Conservation (phyloP, 2,329 filamentous ascomycete species). For the Cladophialophora bantiana region DNA sequence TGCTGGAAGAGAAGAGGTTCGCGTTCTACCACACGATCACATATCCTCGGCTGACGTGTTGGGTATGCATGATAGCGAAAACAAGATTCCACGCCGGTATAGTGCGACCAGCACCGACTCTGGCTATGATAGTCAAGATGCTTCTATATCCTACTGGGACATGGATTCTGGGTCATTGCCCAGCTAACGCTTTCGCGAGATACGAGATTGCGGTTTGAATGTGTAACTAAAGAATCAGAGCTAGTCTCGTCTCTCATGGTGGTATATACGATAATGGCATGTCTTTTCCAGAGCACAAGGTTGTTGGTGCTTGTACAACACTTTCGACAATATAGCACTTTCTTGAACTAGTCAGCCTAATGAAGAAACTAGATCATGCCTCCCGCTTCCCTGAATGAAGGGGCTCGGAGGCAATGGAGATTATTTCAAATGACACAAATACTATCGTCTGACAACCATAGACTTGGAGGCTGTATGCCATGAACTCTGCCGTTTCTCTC, state of each 20-base stretch:
- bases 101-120: constrained; percentile 50
- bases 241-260: background rate
- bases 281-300: background rate
- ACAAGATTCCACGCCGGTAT: constrained; percentile 37
- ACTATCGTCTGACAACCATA: too few relatives aligned
- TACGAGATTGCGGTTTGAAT: background rate
- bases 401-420: background rate
- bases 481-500: background rate
- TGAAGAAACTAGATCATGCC: background rate
- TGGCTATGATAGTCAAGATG: constrained; percentile 48
- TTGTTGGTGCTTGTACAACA: background rate
- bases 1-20: constrained; percentile 36
- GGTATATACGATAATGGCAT: background rate
- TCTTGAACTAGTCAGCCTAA: background rate
- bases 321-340: background rate
- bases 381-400: background rate
- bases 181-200: background rate
- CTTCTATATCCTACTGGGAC: constrained; percentile 26
- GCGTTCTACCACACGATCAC: constrained; percentile 28
- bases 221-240: background rate
- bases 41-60: constrained; percentile 31
- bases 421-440: too few relatives aligned
- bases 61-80: constrained; percentile 23
- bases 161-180: constrained; percentile 16
- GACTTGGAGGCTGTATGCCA: background rate